Evolutionary conservation across 805 yeast genomes (phyloP), one percentile per base, ranked within the genome.

Genomic region (Starmerella potacharoeniae): DNA sequence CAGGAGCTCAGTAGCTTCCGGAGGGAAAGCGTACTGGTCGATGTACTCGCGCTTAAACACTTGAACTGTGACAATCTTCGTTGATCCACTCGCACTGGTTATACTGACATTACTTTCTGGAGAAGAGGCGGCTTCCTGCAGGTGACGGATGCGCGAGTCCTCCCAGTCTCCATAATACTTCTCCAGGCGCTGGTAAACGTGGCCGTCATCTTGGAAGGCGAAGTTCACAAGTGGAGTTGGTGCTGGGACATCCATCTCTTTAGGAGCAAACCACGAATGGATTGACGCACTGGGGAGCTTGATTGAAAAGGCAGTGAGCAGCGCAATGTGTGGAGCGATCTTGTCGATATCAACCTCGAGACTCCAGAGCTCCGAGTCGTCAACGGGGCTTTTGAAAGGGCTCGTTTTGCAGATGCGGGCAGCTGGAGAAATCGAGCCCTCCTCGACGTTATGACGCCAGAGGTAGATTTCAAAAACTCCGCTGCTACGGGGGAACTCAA

Each of bases 271-370:
- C 51, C 45, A 55, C 5, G 58, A 16, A 37, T 47, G 56, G 29
- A 41, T 37, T 14, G 17, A 36, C 3, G 50, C 16, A 40, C 48
- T 55, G 10, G 54, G 31, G 2, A 52, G 55, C 52, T 60, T 64
- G 22, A 65, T 56, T n/a, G 56, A 52, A 53, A 65, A 63, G 14
- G 64, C 66, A 6, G 65, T 56, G 11, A 66, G 51, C 11, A 64
- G 36, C 1, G 65, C 68, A 16, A 64, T 34, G 22, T 53, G 62
- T 2, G 66, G 64, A 13, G 49, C 39, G 4, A 65, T 56, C 5
- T 53, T 43, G 37, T 59, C 59, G 13, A 54, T 28, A 45, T 66
- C 69, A 6, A 65, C 45, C 31, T 66, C 67, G 10, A 66, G 42
- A 14, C 60, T 43, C 65, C 66, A 59, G 40, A 62, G 55, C 11